phyloP scores from a whole-genome alignment of 2,329 filamentous ascomycete genomes.

The Dactylellina parvicollis region DNA sequence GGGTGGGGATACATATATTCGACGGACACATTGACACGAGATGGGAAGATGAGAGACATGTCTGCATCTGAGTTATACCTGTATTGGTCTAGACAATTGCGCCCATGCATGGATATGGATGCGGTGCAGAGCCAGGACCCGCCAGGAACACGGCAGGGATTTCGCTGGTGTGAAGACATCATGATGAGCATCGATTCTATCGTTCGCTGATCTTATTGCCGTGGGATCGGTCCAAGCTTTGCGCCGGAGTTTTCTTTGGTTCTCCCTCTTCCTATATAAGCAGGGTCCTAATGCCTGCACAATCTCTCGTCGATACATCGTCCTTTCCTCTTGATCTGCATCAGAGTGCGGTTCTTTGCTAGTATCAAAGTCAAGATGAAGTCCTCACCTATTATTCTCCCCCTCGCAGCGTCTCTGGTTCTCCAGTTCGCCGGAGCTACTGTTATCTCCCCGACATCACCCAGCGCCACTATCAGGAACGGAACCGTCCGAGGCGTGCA shows the following conservation, averaged over 20 bases:
- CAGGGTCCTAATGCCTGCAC: neutral
- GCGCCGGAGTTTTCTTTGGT: neutral
- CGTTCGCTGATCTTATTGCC: conserved; percentile 9
- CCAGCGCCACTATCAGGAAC: conserved; percentile 62
- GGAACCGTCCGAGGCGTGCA: conserved; percentile 65
- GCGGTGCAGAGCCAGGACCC: neutral
- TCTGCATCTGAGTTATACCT: neutral
- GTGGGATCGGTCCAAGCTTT: neutral
- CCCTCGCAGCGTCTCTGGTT: conserved; percentile 24
- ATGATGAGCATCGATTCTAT: neutral
- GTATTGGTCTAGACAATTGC: conserved; percentile 7
- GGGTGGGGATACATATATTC: neutral
- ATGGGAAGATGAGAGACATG: neutral
- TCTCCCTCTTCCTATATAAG: conserved; percentile 6
- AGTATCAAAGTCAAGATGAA: conserved; percentile 25
- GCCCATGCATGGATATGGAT: neutral
- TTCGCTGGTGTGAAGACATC: neutral
- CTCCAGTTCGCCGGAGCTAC: conserved; percentile 24
- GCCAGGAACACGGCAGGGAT: neutral
- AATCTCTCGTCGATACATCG: neutral
- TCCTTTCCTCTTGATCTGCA: neutral
- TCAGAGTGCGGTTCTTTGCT: neutral
- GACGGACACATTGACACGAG: conserved; percentile 2
- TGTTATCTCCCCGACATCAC: conserved; percentile 46
- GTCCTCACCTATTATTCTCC: conserved; percentile 9